Evolutionary conservation across 805 yeast species (phyloP), one percentile per base, ranked within the genome.

Genomic region (Soucietia sequanensis): DNA sequence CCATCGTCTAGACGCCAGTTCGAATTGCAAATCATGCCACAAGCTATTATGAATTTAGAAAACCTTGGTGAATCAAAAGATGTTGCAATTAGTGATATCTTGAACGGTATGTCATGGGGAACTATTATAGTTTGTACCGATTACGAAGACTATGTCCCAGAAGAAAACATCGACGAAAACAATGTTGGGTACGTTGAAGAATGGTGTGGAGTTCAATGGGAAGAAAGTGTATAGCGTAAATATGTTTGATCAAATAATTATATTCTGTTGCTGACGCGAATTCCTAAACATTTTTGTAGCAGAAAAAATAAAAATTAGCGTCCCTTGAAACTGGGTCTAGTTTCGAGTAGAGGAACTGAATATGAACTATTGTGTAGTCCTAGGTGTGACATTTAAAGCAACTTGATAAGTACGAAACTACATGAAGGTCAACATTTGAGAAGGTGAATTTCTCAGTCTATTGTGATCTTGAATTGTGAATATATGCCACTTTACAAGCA

Each of bases 61-160:
- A 69, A 68, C 27, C 59, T 63, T 19, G 50, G 62, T 47, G 43
- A 42, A 9, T 18, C 22, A 23, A 39, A 43, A 3, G 36, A 34
- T 14, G 39, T 44, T 20, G 44, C 43, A 5, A 46, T 54, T 5
- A 52, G 57, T 38, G 71, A 58, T 48, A 64, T 84, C 2, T 48
- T 73, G 27, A 78, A 78, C 23, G 97, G 98, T 9, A 91, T 91
- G 95, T 95, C 91, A 43, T 93, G 99, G 99, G 98, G 97, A 1
- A 85, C 98, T 0, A 84, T 93, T 20, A 64, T 87, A 17, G 84
- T 91, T 2, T 85, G 81, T 27, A 86, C 96, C 0, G 89, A 86
- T 46, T 59, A 62, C 6, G 81, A 78, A 44, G 95, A 86, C 52
- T 77, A 65, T 41, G 60, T 68, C 11, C 81, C 88, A 5, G 55